A percentile compares a stretch with the other conserved stretches of the same genome.
phyloP scores from a whole-genome alignment of 345 rosid genomes.

The Eucalyptus sideroxylon region DNA sequence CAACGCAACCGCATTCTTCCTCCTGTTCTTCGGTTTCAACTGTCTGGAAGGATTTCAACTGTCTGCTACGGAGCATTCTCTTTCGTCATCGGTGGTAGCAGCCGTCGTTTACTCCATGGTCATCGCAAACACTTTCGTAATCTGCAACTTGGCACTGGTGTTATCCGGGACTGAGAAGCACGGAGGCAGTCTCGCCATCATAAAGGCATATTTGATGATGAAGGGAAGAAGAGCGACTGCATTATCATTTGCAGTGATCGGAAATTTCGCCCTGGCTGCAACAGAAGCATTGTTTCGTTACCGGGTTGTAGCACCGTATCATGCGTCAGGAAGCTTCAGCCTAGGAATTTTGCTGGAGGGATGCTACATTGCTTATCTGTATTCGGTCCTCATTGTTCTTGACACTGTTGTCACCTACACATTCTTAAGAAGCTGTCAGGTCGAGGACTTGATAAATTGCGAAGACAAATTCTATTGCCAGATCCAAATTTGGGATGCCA shows the following conservation, averaged over 20 bases:
- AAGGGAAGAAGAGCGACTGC: conserved; percentile 60
- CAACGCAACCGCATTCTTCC: conserved; percentile 57
- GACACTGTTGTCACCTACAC: conserved; percentile 45
- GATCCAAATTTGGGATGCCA: conserved; percentile 10
- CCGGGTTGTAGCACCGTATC: conserved; percentile 28
- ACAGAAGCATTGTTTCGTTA: conserved; percentile 70
- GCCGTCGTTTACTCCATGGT: conserved; percentile 55
- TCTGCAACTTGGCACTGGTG: conserved; percentile 60
- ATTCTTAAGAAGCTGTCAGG: conserved; percentile 50
- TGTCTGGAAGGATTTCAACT: conserved; percentile 26
- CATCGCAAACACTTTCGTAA: conserved; percentile 48
- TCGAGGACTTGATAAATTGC: neutral
- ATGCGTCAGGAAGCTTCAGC: neutral
- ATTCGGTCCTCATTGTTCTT: conserved; percentile 56
- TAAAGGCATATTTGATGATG: conserved; percentile 50
- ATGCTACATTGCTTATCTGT: conserved; percentile 52
- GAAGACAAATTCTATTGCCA: conserved; percentile 4
- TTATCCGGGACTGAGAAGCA: conserved; percentile 32
- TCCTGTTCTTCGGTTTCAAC: conserved; percentile 41
- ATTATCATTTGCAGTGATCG: conserved; percentile 52
- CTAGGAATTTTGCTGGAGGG: conserved; percentile 30
- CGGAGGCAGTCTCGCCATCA: conserved; percentile 48
- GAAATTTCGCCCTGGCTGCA: conserved; percentile 42
- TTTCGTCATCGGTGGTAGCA: conserved; percentile 33
- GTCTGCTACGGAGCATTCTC: conserved; percentile 16